phyloP scores from a whole-genome alignment of 345 rosid genomes.

The Ailanthus altissimus region DNA sequence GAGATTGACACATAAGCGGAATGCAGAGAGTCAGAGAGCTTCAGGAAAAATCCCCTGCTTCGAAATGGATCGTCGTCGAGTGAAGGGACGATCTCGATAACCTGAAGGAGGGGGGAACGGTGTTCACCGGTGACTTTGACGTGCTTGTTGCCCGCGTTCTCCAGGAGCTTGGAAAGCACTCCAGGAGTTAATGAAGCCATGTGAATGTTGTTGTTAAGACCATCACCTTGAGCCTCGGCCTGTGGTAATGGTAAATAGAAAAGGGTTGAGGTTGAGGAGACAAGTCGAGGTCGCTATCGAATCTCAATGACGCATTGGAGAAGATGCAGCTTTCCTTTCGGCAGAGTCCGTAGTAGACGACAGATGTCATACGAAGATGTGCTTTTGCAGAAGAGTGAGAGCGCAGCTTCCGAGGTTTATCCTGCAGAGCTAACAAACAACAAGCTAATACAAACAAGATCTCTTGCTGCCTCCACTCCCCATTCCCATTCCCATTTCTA shows the following conservation, averaged over 20 bases:
- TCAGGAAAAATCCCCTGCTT: slow-evolving; percentile 50
- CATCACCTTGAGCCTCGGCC: no score
- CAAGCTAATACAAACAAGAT: slow-evolving; percentile 5
- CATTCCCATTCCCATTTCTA: no score
- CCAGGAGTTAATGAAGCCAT: slow-evolving; percentile 58
- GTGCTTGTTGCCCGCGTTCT: slow-evolving; percentile 33
- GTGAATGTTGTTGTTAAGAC: no score
- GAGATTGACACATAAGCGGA: slow-evolving; percentile 49
- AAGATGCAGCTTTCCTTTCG: no score
- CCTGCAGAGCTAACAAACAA: background rate
- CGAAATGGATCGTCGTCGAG: slow-evolving; percentile 49
- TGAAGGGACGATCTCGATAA: slow-evolving; percentile 52
- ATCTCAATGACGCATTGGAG: slow-evolving; percentile 34
- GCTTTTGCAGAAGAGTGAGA: background rate
- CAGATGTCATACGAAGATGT: slow-evolving; percentile 4
- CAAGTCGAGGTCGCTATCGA: slow-evolving; percentile 22
- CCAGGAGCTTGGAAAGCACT: slow-evolving; percentile 48
- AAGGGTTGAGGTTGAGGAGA: background rate
- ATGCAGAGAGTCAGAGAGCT: slow-evolving; percentile 58
- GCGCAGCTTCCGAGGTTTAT: slow-evolving; percentile 18
- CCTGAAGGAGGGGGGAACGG: slow-evolving; percentile 53
- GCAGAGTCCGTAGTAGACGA: background rate
- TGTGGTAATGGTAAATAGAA: no score
- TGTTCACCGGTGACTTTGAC: slow-evolving; percentile 33
- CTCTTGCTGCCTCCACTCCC: no score